Percentiles rank a stretch among this genome's conserved stretches.
Conservation (phyloP, 768 basidiomycete species). For the Phaeotremella fagi region DNA sequence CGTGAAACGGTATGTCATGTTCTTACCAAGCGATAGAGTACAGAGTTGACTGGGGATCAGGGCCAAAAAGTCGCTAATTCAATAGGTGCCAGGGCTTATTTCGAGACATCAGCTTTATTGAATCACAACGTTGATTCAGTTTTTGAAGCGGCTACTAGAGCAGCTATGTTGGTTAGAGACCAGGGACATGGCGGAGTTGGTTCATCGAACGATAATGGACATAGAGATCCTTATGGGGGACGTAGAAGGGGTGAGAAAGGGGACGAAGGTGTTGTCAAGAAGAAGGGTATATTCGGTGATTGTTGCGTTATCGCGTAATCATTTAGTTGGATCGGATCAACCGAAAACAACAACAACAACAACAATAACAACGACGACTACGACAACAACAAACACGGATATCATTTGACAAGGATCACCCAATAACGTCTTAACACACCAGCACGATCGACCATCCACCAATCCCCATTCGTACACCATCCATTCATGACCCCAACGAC, state of each 20-base stretch:
- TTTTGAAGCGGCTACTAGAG: conserved; percentile 93
- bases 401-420: too few species aligned
- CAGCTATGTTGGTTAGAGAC: conserved; percentile 92
- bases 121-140: conserved; percentile 67
- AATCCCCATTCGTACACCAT: too few species aligned
- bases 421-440: too few species aligned
- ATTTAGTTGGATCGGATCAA: too few species aligned
- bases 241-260: conserved; percentile 19
- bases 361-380: too few species aligned
- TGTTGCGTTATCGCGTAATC: conserved; percentile 24
- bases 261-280: conserved; percentile 4
- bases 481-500: too few species aligned
- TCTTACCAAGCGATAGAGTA: neutral
- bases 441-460: too few species aligned
- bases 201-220: conserved; percentile 24
- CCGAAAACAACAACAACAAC: too few species aligned
- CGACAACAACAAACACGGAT: too few species aligned
- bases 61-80: conserved; percentile 73
- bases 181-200: conserved; percentile 45
- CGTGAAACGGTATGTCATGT: conserved; percentile 43
- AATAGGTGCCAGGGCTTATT: conserved; percentile 90
- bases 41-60: conserved; percentile 43
- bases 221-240: conserved; percentile 17
- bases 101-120: conserved; percentile 79
- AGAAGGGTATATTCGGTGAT: neutral